Evolutionary conservation across 2,329 filamentous ascomycete species (phyloP), one percentile per base, ranked within the genome.

Genomic region (Coleophoma eucalyptorum): DNA sequence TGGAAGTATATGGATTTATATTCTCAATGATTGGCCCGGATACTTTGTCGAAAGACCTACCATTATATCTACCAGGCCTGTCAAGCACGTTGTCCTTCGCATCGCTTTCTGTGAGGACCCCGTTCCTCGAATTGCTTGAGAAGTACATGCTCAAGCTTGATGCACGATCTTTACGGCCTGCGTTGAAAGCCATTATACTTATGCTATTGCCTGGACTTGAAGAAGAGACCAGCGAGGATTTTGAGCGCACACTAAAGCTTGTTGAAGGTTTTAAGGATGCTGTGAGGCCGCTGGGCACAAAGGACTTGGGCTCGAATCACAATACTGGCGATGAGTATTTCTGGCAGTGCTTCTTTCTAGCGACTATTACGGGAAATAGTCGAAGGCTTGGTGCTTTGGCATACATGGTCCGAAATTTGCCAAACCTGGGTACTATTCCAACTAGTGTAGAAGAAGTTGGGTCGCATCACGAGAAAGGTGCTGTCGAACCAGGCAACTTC

Each of bases 321-420:
- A 80, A 74, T 43, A 78, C 78, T 8, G 84, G 84, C 10, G 89
- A 92, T 58, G 89, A 89, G 57, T 97, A 94, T 68, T 99, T 97
- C 67, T 99, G 94, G 94, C 94, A 99, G 71, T 97, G 91, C 67
- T 87, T 99, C 65, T 97, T 99, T 63, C 74, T 99, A 16, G 90
- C 93, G 10, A 87, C 90, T 16, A 94, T 99, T 53, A 97, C 94
- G 1, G 93, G 92, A 62, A 81, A 90, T 40, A 91, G 86, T 54
- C 81, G 93, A 54, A 84, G 94, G 50, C 84, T 89, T 56, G 94
- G 94, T 21, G 91, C 91, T 37, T 75, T 99, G 52, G 91, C 92
- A 32, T 99, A 95, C 67, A 75, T 99, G 38, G 77, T 83, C 45
- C 86, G 91, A 51, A 84, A 83, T 61, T 73, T 99, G 31, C 94